Evolutionary conservation across 768 basidiomycete genomes (phyloP).

Genomic region (Pholiota conissans): DNA sequence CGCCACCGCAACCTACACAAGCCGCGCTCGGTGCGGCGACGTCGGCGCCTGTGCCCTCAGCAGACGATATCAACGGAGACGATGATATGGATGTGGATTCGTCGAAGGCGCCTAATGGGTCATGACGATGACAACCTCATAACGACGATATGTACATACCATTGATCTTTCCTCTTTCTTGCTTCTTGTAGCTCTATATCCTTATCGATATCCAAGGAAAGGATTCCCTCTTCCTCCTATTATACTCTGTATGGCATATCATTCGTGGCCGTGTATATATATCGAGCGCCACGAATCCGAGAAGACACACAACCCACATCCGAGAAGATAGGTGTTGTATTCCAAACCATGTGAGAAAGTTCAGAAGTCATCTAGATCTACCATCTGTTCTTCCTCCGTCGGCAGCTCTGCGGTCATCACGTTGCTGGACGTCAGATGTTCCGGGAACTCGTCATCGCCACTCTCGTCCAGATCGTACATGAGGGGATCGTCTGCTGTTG

Average conservation of each 20-base stretch:
- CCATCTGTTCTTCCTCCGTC: constrained; percentile 29
- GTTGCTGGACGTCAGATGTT: background rate
- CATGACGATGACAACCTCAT: background rate
- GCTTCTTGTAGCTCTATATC: background rate
- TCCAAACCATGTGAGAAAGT: background rate
- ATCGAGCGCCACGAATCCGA: too few relatives aligned
- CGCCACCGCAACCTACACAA: constrained; percentile 37
- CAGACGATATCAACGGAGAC: constrained; percentile 25
- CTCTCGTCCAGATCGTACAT: constrained; percentile 13
- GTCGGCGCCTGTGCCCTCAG: constrained; percentile 28
- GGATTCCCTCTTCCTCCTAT: background rate
- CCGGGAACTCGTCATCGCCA: constrained; percentile 31
- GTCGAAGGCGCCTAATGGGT: constrained; percentile 2
- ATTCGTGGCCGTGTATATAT: background rate
- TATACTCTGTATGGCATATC: background rate
- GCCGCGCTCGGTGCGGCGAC: constrained; percentile 25
- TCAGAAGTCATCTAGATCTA: constrained; percentile 47
- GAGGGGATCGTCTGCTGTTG: background rate
- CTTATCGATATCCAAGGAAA: background rate
- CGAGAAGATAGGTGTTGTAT: background rate
- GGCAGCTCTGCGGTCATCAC: constrained; percentile 2
- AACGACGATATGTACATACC: background rate
- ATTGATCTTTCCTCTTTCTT: constrained; percentile 1
- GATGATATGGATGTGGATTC: constrained; percentile 19
- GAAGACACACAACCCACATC: background rate